Evolutionary conservation across 257 asterid species (phyloP).

Genomic region (Solanum clarkiae): DNA sequence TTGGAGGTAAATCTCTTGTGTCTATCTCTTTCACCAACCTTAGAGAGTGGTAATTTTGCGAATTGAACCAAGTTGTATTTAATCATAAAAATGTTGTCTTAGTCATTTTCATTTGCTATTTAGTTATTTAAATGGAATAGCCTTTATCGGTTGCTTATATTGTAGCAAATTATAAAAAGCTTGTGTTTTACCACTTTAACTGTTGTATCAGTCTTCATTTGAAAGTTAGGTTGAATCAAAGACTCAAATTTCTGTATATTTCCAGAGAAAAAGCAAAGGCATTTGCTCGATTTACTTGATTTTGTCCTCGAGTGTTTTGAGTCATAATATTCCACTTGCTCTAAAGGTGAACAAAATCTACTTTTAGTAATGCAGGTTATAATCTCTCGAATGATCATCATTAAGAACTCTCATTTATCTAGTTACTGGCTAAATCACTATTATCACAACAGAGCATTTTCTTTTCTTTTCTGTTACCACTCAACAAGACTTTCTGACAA

Average conservation of each 20-base stretch:
- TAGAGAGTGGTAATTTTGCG: neutral
- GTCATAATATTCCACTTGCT: neutral
- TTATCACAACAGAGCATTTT: neutral
- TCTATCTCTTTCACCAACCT: neutral
- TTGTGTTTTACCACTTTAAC: neutral
- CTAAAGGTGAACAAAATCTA: neutral
- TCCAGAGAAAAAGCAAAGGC: neutral
- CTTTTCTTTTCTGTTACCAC: neutral
- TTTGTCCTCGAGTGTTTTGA: neutral
- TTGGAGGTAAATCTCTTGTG: conserved; percentile 32
- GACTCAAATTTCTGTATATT: neutral
- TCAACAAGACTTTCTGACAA: neutral
- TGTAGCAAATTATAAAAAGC: neutral
- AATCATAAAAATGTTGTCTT: neutral
- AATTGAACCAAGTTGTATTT: neutral
- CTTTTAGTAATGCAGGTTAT: neutral
- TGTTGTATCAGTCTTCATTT: neutral
- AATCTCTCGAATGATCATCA: neutral
- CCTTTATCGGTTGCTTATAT: no score
- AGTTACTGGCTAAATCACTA: neutral
- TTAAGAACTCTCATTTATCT: neutral
- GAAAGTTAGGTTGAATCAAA: neutral
- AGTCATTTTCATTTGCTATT: neutral
- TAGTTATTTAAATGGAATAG: neutral
- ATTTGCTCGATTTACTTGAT: neutral